phyloP scores from a whole-genome alignment of 805 yeast genomes.

The Kluyveromyces lactis region DNA sequence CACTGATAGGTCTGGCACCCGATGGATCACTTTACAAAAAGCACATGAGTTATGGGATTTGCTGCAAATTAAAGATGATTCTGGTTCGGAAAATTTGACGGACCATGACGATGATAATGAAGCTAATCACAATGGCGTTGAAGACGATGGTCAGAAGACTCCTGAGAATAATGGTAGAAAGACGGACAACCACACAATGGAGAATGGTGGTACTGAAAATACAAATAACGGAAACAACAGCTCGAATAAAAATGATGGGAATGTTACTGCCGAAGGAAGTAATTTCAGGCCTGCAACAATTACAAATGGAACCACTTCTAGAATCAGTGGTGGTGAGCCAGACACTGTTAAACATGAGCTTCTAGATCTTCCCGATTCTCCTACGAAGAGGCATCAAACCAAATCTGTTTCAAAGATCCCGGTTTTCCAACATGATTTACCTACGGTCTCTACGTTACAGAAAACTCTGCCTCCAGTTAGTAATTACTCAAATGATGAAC shows the following conservation, averaged over 20 bases:
- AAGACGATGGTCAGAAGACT: background rate
- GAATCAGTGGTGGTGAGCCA: background rate
- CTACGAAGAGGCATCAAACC: conserved; percentile 19
- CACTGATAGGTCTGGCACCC: conserved; percentile 19
- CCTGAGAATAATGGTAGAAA: background rate
- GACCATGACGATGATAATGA: conserved; percentile 2
- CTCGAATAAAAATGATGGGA: background rate
- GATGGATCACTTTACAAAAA: conserved; percentile 26
- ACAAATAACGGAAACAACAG: background rate
- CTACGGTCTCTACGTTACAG: conserved; percentile 4
- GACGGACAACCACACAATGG: background rate
- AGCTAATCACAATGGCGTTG: conserved; percentile 2
- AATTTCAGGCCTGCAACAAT: background rate
- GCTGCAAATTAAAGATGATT: conserved; percentile 8
- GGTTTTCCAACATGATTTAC: conserved; percentile 6
- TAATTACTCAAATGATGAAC: conserved; percentile 11
- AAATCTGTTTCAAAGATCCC: conserved; percentile 3
- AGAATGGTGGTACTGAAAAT: background rate
- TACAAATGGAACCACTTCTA: background rate
- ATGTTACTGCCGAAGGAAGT: background rate
- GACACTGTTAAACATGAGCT: conserved; percentile 1
- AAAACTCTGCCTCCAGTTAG: conserved; percentile 7
- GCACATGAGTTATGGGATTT: conserved; percentile 16
- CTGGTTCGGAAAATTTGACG: conserved; percentile 5
- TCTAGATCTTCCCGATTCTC: conserved; percentile 17